Evolutionary conservation across 2,329 filamentous ascomycete species (phyloP).

Genomic region (Aspergillus pseudoglaucus): DNA sequence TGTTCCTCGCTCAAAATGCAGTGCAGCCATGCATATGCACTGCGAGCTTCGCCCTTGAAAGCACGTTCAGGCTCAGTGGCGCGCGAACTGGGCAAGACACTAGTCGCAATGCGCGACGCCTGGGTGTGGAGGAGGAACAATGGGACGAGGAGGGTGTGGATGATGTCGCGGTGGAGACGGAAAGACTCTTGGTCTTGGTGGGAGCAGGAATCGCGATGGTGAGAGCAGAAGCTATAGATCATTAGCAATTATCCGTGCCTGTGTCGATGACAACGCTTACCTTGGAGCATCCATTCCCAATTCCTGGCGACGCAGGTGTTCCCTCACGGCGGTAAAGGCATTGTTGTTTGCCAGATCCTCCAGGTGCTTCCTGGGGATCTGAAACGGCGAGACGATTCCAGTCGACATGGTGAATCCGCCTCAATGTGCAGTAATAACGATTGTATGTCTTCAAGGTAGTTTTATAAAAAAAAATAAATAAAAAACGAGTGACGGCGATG

Average conservation of each 20-base stretch:
- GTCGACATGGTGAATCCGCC: slow-evolving; percentile 4
- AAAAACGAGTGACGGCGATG: not conserved
- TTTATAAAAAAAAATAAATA: not conserved
- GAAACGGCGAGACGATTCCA: slow-evolving; percentile 23
- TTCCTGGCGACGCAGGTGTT: slow-evolving; percentile 30
- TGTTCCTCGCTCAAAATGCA: slow-evolving; percentile 53
- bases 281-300: slow-evolving; percentile 27
- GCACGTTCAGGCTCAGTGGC: slow-evolving; percentile 51
- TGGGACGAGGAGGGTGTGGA: slow-evolving; percentile 54
- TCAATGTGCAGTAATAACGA: not conserved
- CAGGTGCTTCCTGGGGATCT: slow-evolving; percentile 25
- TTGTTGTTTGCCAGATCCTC: slow-evolving; percentile 29
- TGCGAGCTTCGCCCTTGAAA: slow-evolving; percentile 50
- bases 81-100: slow-evolving; percentile 42
- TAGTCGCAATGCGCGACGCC: slow-evolving; percentile 47
- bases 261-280: slow-evolving; percentile 9
- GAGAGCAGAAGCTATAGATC: slow-evolving; percentile 28
- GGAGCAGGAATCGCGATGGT: slow-evolving; percentile 27
- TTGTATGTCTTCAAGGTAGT: not conserved
- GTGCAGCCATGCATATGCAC: slow-evolving; percentile 54
- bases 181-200: slow-evolving; percentile 27
- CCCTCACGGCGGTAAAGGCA: slow-evolving; percentile 27
- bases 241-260: not conserved
- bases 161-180: slow-evolving; percentile 52
- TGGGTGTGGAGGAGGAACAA: slow-evolving; percentile 51